Evolutionary conservation across 352 stramenopile genomes (phyloP), one percentile per base, ranked within the genome.

Genomic region (Peronospora farinosa): DNA sequence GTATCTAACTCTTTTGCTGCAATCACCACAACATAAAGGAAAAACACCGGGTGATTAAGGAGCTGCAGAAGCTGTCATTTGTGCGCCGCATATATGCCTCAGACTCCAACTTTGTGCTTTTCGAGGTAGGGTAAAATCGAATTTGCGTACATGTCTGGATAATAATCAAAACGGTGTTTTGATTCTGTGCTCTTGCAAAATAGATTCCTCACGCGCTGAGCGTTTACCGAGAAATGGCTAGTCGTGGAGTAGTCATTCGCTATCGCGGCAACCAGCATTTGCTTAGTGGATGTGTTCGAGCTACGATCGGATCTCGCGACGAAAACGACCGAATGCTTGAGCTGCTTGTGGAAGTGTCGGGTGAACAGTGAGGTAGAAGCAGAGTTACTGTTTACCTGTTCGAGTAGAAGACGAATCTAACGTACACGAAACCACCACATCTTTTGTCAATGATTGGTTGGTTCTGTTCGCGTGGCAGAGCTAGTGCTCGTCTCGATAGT

Each of bases 61-160:
- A 86, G 48, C 73, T 99, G 48, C 70, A 86, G 43, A 79, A 73
- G 32, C 66, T 97, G n/a, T 73, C 88, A 32, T 97, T 97, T 67
- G 94, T 99, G 16, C 69, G 79, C 15, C 74, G 86, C 35, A 92
- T 98, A 33, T 97, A 96, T 65, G 80, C 78, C 7, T 96, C 88
- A 21, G 96, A 99, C 86, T 80, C 95, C 10, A 99, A 99, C 73
- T 99, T 99, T 66, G 83, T 99, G 43, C 77, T 99, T 15, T 97
- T 98, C 47, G 71, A 97, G 63, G 73, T 98, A 49, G 28, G 60
- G 27, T 7, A 15, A 17, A 42, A 43, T 30, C 42, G 1, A 44
- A 27, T 16, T 21, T 51, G 38, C 0, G 42, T 27, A 23, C 5
- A 13, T 15, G 28, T 30, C 33, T 21, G 15, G 25, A 36, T 31